These are phyloP conservation scores for Cucumis hystrix DNA, from an alignment of 306 rosid genomes.

Conservation along the genomic window DNA sequence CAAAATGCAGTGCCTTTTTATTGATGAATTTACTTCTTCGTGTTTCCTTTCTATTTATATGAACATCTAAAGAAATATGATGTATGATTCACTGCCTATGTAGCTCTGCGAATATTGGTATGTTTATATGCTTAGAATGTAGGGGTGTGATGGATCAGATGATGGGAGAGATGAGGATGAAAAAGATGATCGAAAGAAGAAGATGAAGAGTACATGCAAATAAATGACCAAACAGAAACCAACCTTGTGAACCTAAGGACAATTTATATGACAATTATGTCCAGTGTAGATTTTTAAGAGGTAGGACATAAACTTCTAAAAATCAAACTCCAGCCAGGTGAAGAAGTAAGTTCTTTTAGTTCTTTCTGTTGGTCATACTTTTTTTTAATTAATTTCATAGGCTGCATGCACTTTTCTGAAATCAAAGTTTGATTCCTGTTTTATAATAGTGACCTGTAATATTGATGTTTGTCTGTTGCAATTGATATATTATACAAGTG, in stretches of 20 bases:
- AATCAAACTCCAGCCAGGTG: conserved; percentile 94
- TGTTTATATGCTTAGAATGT: no score
- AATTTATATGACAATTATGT: conserved; percentile 86
- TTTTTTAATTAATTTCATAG: background rate
- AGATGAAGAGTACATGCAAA: conserved; percentile 59
- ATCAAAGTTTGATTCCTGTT: background rate
- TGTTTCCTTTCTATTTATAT: no score
- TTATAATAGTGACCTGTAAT: background rate
- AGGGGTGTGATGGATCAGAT: conserved; percentile 41
- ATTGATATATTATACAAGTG: background rate
- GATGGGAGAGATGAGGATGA: conserved; percentile 25
- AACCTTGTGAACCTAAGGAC: conserved; percentile 88
- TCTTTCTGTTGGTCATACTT: background rate
- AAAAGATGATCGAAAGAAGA: conserved; percentile 45
- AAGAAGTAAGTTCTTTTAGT: conserved; percentile 30
- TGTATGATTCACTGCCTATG: no score
- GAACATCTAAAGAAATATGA: no score
- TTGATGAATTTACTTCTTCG: no score
- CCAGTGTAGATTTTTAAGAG: conserved; percentile 94
- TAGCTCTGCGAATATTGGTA: no score
- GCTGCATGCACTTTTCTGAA: background rate
- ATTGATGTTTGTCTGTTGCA: no score
- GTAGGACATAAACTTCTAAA: conserved; percentile 93
- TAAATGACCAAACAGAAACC: conserved; percentile 85
- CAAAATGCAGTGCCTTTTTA: no score